These are phyloP conservation scores for Chrysoporthe puriensis DNA, from an alignment of 2,329 filamentous ascomycete species.

Conservation along the genomic window DNA sequence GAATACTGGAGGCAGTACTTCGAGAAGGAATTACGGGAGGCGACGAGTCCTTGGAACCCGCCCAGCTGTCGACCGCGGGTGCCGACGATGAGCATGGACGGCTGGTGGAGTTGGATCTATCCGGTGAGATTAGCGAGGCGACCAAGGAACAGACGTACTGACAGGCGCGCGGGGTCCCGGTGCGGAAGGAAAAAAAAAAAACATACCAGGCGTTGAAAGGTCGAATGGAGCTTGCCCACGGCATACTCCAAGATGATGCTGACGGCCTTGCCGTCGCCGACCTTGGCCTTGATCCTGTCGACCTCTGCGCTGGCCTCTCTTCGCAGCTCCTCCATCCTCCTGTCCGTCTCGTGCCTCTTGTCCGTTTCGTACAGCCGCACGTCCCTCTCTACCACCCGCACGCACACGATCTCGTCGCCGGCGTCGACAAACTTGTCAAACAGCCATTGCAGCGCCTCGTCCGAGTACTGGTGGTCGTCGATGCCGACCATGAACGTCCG, in stretches of 20 bases:
- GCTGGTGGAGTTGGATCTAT: slow-evolving; percentile 89
- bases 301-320: slow-evolving; percentile 76
- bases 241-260: slow-evolving; percentile 85
- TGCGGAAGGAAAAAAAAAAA: background rate
- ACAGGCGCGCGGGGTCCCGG: background rate
- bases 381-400: slow-evolving; percentile 85
- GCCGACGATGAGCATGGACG: slow-evolving; percentile 87
- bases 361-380: slow-evolving; percentile 68
- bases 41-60: slow-evolving; percentile 83
- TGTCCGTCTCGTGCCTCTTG: slow-evolving; percentile 56
- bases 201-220: slow-evolving; percentile 86
- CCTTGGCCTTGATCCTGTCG: slow-evolving; percentile 77
- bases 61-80: slow-evolving; percentile 83
- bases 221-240: slow-evolving; percentile 85
- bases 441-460: slow-evolving; percentile 90
- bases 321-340: slow-evolving; percentile 59
- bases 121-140: slow-evolving; percentile 2
- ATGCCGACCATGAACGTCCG: slow-evolving; percentile 90
- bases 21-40: slow-evolving; percentile 78
- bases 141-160: background rate
- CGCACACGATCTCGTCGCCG: slow-evolving; percentile 89
- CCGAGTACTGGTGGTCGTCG: slow-evolving; percentile 89
- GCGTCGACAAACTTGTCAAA: slow-evolving; percentile 91
- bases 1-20: slow-evolving; percentile 96
- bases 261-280: slow-evolving; percentile 78